Evolutionary conservation across 1,284 basidiomycete species (phyloP).

Genomic region (Microbotryum intermedium): DNA sequence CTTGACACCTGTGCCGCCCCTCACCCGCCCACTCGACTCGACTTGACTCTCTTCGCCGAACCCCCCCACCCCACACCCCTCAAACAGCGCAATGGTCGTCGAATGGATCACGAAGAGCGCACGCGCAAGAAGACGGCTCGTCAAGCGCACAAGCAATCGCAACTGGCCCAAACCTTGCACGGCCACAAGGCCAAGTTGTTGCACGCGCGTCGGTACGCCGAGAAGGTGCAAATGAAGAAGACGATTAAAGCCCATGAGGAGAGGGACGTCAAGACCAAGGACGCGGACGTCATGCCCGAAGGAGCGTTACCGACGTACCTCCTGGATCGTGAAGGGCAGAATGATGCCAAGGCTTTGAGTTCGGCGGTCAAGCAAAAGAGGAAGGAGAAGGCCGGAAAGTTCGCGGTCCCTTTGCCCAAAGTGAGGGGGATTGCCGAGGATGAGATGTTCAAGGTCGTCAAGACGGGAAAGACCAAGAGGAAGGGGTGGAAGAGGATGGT

Average conservation of each 20-base stretch:
- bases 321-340: constrained; percentile 92
- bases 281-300: constrained; percentile 69
- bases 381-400: constrained; percentile 98
- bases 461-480: constrained; percentile 92
- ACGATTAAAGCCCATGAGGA: constrained; percentile 98
- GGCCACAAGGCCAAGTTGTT: constrained; percentile 97
- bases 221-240: constrained; percentile 99
- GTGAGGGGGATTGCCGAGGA: constrained; percentile 98
- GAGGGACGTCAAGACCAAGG: constrained; percentile 90
- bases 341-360: constrained; percentile 95
- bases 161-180: constrained; percentile 83
- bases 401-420: constrained; percentile 90
- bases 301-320: constrained; percentile 89
- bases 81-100: constrained; percentile 47
- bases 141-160: constrained; percentile 76
- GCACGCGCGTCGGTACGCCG: constrained; percentile 88
- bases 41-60: not conserved
- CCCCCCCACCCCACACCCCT: not conserved
- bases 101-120: constrained; percentile 44
- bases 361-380: constrained; percentile 96
- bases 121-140: constrained; percentile 85
- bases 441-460: constrained; percentile 99
- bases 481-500: constrained; percentile 99
- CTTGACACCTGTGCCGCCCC: constrained; percentile 3
- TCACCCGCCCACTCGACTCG: constrained; percentile 2